Evolutionary conservation across 2,329 filamentous ascomycete genomes (phyloP), one percentile per base, ranked within the genome.

Genomic region (Celoporthe dispersa): DNA sequence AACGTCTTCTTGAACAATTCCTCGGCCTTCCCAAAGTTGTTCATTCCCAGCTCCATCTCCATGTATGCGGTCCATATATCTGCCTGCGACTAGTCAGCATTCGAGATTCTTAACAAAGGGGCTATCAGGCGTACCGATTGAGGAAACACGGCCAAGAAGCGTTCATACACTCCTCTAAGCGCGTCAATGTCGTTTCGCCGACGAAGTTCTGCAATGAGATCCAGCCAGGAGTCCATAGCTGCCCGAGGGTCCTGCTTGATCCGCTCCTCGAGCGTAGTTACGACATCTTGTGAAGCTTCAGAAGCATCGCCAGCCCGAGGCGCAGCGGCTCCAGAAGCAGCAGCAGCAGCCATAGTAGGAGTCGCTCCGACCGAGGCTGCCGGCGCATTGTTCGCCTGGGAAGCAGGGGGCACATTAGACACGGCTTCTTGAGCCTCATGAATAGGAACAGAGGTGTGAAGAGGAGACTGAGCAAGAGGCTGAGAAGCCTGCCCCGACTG

Each of bases 211-310:
- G 88, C 88, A 78, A 99, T 95, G 78, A 99, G 86, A 74, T 88
- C 88, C 76, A 97, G 83, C 96, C 96, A 99, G 41, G 95, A 94
- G 79, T 96, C 92, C 80, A 96, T 89, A 76, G 98, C 94, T 77
- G 95, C 96, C 76, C 94, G 92, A 22, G 95, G 93, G 78, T 99
- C 96, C 77, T 98, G 93, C 78, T 92, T 91, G 79, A 98, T 92
- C 77, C 95, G 91, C 79, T 96, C 93, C 83, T 99, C 95, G 77
- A 98, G 86, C 57, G 62, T 64, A 28, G 68, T 72, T 69, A 72
- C 68, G 25, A 70, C 55, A 70, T 72, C 70, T 53, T 72, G 64
- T 22, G 66, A 68, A 22, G 62, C 37, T 31, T 66, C 39, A 70
- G 94, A 88, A 70, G 91, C 90, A 75, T 95, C 86, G 73, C 88